These are phyloP conservation scores for Curvularia sp. DNA, from an alignment of 2,329 filamentous ascomycete genomes.

Conservation along the genomic window DNA sequence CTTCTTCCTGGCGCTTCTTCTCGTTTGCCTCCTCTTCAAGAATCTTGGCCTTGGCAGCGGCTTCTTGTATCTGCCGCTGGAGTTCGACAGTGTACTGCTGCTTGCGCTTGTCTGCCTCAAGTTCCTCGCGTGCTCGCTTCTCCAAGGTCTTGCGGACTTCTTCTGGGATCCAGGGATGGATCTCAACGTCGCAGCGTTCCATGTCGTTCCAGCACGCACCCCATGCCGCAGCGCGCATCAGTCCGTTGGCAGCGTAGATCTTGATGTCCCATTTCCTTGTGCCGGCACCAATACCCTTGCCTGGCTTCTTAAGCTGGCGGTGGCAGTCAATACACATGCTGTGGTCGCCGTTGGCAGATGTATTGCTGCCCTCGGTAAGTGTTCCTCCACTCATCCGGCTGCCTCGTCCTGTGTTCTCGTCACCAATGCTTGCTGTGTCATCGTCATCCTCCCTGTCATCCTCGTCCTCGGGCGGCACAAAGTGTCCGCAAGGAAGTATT, in stretches of 20 bases:
- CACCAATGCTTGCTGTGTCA: slow-evolving; percentile 44
- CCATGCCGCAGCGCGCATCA: slow-evolving; percentile 94
- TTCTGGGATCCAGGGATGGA: slow-evolving; percentile 74
- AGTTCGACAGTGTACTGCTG: slow-evolving; percentile 42
- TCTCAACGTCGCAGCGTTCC: slow-evolving; percentile 96
- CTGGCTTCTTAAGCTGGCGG: slow-evolving; percentile 46
- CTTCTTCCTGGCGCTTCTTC: slow-evolving; percentile 36
- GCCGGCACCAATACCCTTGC: slow-evolving; percentile 46
- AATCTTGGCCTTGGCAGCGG: slow-evolving; percentile 38
- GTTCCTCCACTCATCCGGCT: slow-evolving; percentile 48
- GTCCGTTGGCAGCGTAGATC: slow-evolving; percentile 91
- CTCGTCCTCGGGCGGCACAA: slow-evolving; percentile 56
- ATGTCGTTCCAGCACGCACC: slow-evolving; percentile 94
- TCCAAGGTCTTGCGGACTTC: slow-evolving; percentile 67
- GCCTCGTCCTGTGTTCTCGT: slow-evolving; percentile 41
- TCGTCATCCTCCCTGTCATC: slow-evolving; percentile 51
- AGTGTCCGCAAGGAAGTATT: slow-evolving; percentile 78
- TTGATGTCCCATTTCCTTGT: slow-evolving; percentile 76
- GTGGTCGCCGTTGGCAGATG: slow-evolving; percentile 34
- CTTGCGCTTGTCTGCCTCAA: slow-evolving; percentile 39
- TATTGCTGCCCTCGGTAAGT: slow-evolving; percentile 42
- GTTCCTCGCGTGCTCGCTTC: slow-evolving; percentile 54
- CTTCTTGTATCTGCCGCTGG: slow-evolving; percentile 42
- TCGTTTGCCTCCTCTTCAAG: slow-evolving; percentile 37
- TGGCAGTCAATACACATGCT: slow-evolving; percentile 60